Evolutionary conservation across 2,329 filamentous ascomycete genomes (phyloP), one percentile per base, ranked within the genome.

Genomic region (Pseudogymnoascus verrucosus): DNA sequence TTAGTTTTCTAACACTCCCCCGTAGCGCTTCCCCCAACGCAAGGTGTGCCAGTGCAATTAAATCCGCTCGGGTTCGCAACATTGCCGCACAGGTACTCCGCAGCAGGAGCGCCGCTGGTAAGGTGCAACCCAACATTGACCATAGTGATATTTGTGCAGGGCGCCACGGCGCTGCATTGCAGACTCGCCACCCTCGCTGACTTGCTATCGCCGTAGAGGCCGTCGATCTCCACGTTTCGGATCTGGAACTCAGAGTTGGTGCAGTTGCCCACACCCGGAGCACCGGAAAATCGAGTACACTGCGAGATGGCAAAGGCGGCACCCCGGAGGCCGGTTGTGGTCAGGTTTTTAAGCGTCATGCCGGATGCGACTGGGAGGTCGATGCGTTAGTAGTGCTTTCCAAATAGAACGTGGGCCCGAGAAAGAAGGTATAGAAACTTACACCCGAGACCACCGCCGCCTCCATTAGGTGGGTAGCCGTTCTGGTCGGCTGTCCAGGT

Each of bases 401-500:
- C 5, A n/a, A 51, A 31, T 28, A 11, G 14, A 34, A 21, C 14
- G 5, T 16, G 21, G 28, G 19, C 26, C 34, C 37, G n/a, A 44
- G 21, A 19, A 60, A 21, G 16, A n/a, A 19, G 34, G 34, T n/a
- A 14, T 8, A 12, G 6, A 21, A 19, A 63, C 64, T 63, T 63
- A 62, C 71, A 76, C 8, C 83, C 83, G 0, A 79, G 68, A 2
- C 83, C 84, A 14, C 81, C 83, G 10, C 83, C 83, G 1, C 82
- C 84, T 14, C 84, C 83, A 66, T 87, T 86, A 1, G 82, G 83
- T 1, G 81, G 81, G 61, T 78, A 80, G 16, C 81, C 79, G 28
- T 76, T 75, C 37, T 76, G 76, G 8, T 79, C 72, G 16, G 80
- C 82, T 0, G 81, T 82, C 84, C 84, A 86, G 0, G 82, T 85